These are phyloP conservation scores for Prillingera fragicola DNA, from an alignment of 1,284 basidiomycete genomes.

Conservation along the genomic window DNA sequence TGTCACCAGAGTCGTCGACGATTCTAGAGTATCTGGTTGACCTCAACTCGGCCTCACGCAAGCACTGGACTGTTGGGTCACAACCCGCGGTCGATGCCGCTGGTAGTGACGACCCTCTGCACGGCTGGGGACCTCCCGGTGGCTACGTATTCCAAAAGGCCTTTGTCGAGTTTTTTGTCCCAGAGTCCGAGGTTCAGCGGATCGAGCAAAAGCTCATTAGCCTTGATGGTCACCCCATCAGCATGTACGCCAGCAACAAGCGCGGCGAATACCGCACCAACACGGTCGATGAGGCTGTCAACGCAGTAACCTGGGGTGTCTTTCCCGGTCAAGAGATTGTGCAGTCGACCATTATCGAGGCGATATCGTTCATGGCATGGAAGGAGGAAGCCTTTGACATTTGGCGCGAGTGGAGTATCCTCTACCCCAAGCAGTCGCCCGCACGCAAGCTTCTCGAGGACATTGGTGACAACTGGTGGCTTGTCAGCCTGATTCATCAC, in stretches of 20 bases:
- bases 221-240: slow-evolving; percentile 57
- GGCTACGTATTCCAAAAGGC: slow-evolving; percentile 97
- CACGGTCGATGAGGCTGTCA: slow-evolving; percentile 84
- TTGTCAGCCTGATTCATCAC: slow-evolving; percentile 90
- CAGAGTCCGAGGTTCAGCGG: slow-evolving; percentile 58
- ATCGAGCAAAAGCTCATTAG: slow-evolving; percentile 53
- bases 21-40: slow-evolving; percentile 74
- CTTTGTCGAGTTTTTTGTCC: slow-evolving; percentile 93
- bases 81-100: slow-evolving; percentile 88
- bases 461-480: slow-evolving; percentile 72
- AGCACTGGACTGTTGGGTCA: slow-evolving; percentile 95
- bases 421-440: slow-evolving; percentile 70
- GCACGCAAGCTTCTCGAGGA: slow-evolving; percentile 68
- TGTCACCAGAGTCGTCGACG: slow-evolving; percentile 75
- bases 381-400: slow-evolving; percentile 98
- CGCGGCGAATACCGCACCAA: slow-evolving; percentile 90
- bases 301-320: slow-evolving; percentile 98
- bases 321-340: slow-evolving; percentile 98
- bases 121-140: slow-evolving; percentile 87
- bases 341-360: slow-evolving; percentile 97
- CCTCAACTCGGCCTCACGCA: slow-evolving; percentile 60
- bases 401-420: slow-evolving; percentile 89
- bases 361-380: slow-evolving; percentile 95
- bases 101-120: slow-evolving; percentile 64
- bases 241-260: slow-evolving; percentile 78